Base-by-base conservation (phyloP, 345 rosid genomes). In the Erucastrum elatum region DNA sequence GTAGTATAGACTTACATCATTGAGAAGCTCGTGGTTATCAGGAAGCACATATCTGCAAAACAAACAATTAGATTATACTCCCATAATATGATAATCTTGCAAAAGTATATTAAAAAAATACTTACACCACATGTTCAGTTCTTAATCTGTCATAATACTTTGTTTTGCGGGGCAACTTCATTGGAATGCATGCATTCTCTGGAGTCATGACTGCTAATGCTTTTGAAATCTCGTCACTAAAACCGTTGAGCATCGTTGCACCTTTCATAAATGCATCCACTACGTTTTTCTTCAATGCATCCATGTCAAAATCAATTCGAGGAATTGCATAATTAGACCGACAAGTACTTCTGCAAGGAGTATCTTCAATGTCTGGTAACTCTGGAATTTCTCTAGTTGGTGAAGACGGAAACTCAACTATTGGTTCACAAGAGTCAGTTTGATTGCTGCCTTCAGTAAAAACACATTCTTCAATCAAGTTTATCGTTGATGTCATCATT, bases 101-200 rank as follows among this genome's bases (percentile, higher is more conserved):
- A 27, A n/a, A 64, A 31, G 4, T 0, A 55, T 3, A 39, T 27
- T 21, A 2, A 72, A 25, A 16, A 33, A 1, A 53, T 5, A 84
- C 95, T 90, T 82, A 93, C 97, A 88, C 95, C 1, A 77, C 78
- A 72, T 90, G 94, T 66, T 88, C 90, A 0, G 94, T 87, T 73
- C 91, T 77, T 67, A 91, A 63, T 11, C 86, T 85, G 15, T 79
- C 68, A 31, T 64, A 67, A 3, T 61, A 66, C 77, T 87, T 90
- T 21, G 86, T 71, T 72, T 84, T 86, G 5, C 8, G 34, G 0
- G 76, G 65, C 10, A 71, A 74, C 0, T 72, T 33, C 7, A 66
- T 31, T 8, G 94, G 86, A 3, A 88, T 77, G 25, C 86, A 88
- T 2, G 89, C 87, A 75, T 82, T 85, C 70, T 78, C 81, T 5